These are phyloP conservation scores for Exsudoporus frostii DNA, from an alignment of 768 basidiomycete genomes.

Conservation along the genomic window DNA sequence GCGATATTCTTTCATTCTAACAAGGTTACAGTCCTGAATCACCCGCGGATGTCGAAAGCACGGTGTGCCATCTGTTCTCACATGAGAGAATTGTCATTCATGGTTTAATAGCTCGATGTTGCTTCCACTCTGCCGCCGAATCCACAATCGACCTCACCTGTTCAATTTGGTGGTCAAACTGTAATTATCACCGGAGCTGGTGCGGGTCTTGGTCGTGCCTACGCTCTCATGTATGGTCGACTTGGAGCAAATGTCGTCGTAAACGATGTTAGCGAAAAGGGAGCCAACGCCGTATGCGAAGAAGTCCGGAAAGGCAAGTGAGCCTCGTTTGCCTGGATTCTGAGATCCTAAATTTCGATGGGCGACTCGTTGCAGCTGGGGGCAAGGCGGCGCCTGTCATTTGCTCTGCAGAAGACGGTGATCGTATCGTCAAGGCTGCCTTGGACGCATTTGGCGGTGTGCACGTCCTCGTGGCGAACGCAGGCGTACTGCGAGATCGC, in stretches of 20 bases:
- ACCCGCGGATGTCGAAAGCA: constrained; percentile 58
- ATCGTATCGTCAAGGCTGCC: constrained; percentile 82
- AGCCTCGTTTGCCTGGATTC: neutral
- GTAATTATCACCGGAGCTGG: constrained; percentile 95
- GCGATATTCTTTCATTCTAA: constrained; percentile 8
- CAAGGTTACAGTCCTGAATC: constrained; percentile 52
- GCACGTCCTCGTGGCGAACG: constrained; percentile 88
- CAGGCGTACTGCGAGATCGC: constrained; percentile 92
- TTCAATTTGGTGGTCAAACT: constrained; percentile 86
- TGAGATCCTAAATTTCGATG: neutral
- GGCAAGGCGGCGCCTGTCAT: constrained; percentile 84
- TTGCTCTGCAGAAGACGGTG: constrained; percentile 89
- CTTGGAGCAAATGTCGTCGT: constrained; percentile 97
- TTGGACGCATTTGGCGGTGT: constrained; percentile 84
- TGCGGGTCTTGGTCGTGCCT: constrained; percentile 88
- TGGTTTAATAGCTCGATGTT: constrained; percentile 50
- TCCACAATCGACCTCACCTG: constrained; percentile 59
- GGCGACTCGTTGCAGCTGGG: constrained; percentile 51
- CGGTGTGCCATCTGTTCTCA: constrained; percentile 34
- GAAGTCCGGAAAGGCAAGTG: constrained; percentile 74
- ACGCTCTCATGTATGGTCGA: constrained; percentile 86
- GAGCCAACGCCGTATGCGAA: constrained; percentile 78
- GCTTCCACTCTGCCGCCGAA: constrained; percentile 67
- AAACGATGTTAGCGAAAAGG: constrained; percentile 90
- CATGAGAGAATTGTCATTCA: neutral